Evolutionary conservation across 176 grass and related monocot species (phyloP), one percentile per base, ranked within the genome.

Genomic region (Bromus sterilis): DNA sequence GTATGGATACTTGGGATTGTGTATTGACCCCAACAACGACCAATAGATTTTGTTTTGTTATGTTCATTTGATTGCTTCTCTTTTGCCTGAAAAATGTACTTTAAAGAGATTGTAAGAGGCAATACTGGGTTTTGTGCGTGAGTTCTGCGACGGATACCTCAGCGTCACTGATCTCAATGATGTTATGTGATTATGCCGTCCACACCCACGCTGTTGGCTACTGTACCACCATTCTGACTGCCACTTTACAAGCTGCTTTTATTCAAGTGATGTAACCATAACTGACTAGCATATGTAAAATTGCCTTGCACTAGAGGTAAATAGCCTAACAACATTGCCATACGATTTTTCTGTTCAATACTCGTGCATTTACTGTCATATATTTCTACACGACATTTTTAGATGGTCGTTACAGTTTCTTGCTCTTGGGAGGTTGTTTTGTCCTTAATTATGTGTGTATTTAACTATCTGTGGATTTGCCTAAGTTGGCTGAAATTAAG

Each of bases 21-120:
- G 65, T 90, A 70, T 88, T 97, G 77, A 97, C 94, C 56, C 91
- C 89, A 58, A 86, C 89, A 20, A 89, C 89, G 85, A 92, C 89
- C 87, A 86, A 72, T 35, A 39, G 28, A 34, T 11, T 14, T 48
- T 39, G 15, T 0, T 20, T 31, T 69, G 30, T 62, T 11, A 4
- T 76, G 26, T 81, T 7, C 30, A 1, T 16, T 44, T 0, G 21
- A 56, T 57, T 29, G 6, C 18, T 71, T 44, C 7, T 71, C 11
- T 36, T 77, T 75, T 71, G 5, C 5, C 29, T 55, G 32, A 59
- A 31, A 31, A n/a, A 70, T 30, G 9, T 9, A 66, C 4, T 74
- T 78, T 74, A 14, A 73, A 18, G 2, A 71, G 53, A 61, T 67
- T 43, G 40, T 76, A 30, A 67, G n/a, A 23, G 18, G 23, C 39